Conservation (phyloP, 441 rosid species). For the Euphorbia corollata region DNA sequence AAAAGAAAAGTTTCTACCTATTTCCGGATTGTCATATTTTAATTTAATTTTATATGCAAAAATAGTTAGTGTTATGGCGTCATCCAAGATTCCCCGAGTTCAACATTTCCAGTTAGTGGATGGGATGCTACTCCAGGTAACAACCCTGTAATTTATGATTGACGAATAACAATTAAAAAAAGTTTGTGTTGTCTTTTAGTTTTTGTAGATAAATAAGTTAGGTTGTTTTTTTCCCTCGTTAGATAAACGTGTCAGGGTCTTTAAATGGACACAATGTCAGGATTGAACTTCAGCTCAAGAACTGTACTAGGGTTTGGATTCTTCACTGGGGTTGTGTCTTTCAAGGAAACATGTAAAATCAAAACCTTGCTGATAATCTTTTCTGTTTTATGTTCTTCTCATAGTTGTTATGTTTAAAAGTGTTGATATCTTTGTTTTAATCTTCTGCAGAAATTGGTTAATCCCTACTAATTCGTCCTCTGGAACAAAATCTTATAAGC, state of each 20-base stretch:
- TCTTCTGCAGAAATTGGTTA: constrained; percentile 43
- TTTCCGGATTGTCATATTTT: background rate
- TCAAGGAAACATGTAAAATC: constrained; percentile 42
- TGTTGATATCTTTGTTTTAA: constrained; percentile 4
- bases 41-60: background rate
- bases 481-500: constrained; percentile 29
- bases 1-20: background rate
- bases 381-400: background rate
- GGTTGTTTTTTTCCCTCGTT: background rate
- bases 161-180: constrained; percentile 8
- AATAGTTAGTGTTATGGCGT: constrained; percentile 36
- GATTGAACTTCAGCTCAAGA: constrained; percentile 53
- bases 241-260: constrained; percentile 48
- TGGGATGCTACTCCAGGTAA: constrained; percentile 56
- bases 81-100: constrained; percentile 29
- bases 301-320: constrained; percentile 50
- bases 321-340: constrained; percentile 62
- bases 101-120: constrained; percentile 50
- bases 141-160: constrained; percentile 15
- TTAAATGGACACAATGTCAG: constrained; percentile 42
- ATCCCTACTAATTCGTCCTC: constrained; percentile 38
- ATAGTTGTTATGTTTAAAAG: background rate
- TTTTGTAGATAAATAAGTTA: background rate
- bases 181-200: background rate
- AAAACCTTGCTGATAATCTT: background rate